Percentiles rank a stretch among this genome's conserved stretches.
Conservation (phyloP, 179 eudicot species). For the Gypsophila paniculata region DNA sequence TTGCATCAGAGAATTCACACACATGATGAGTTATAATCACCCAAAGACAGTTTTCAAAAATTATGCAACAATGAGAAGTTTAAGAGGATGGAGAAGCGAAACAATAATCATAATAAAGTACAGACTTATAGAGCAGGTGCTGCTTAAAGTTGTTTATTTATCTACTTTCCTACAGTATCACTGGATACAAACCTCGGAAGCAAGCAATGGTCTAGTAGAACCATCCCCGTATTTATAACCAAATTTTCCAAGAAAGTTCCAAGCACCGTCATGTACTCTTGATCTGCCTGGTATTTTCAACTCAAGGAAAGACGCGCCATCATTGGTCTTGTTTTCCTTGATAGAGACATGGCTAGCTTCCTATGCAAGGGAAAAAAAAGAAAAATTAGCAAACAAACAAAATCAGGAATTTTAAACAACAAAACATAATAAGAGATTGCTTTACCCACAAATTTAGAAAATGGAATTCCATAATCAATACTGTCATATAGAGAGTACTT, state of each 20-base stretch:
- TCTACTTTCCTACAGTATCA: background rate
- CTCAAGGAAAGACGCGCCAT: constrained; percentile 70
- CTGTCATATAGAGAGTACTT: background rate
- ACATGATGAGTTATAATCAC: background rate
- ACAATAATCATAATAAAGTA: too few relatives aligned
- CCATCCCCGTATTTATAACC: constrained; percentile 74
- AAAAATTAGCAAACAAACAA: too few relatives aligned
- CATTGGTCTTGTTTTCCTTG: constrained; percentile 52
- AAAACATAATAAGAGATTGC: background rate
- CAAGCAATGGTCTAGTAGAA: constrained; percentile 62
- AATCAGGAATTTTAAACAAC: background rate
- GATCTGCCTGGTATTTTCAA: constrained; percentile 56
- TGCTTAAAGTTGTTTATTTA: constrained; percentile 3
- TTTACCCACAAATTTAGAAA: constrained; percentile 5
- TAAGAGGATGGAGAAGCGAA: too few relatives aligned
- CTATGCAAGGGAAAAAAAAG: constrained; percentile 46
- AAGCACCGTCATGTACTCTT: constrained; percentile 37
- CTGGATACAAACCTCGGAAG: constrained; percentile 64
- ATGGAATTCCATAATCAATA: background rate
- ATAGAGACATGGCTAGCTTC: constrained; percentile 64
- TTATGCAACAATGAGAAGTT: too few relatives aligned
- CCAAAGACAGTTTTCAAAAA: too few relatives aligned
- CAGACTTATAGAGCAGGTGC: background rate
- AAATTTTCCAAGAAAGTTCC: constrained; percentile 71
- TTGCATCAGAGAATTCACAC: background rate